Evolutionary conservation across 2,329 filamentous ascomycete species (phyloP), one percentile per base, ranked within the genome.

Genomic region (Hymenoscyphus occultus): DNA sequence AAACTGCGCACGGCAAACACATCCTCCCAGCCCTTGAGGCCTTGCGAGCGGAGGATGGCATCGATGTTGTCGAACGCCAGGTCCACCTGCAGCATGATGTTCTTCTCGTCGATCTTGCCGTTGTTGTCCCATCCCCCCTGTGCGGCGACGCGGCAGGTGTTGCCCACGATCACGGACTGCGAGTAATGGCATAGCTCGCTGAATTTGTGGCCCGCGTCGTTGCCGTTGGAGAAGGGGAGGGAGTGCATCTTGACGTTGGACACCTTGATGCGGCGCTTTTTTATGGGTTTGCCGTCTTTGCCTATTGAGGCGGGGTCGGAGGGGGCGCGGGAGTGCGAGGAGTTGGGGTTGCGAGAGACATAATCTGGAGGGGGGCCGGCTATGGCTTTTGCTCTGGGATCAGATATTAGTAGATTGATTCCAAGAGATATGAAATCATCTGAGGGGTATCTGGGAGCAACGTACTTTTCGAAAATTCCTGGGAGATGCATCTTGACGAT

Each of bases 41-140:
- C 40, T 3, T 19, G 14, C 4, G 40, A 16, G 22, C 22, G 35
- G n/a, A 60, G n/a, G 9, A 60, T 39, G 14, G 10, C 5, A 28
- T 60, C 58, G n/a, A 61, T n/a, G 19, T 61, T 61, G 5, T 48
- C 59, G 16, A 32, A 61, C 7, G 59, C 40, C 9, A 51, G 14
- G 12, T 54, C 28, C 13, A 61, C 16, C 16, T 61, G 59, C 22
- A 35, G 2, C 28, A 35, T n/a, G 28, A 51, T 39, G 19, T 51
- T 51, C 14, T 61, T 22, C 31, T n/a, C 28, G 22, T 48, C 39
- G 40, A 39, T 28, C 35, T 35, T 13, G 7, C 39, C 58, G 13
- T 42, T 35, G 4, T 22, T 14, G 19, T 61, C 59, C 59, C 40
- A 61, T 3, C 59, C 59, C 0, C 40, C 40, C 39, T 54, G 40